Percentiles rank a stretch among this genome's conserved stretches.
phyloP scores from a whole-genome alignment of 352 stramenopile genomes.

The Thraustochytrium striatum region DNA sequence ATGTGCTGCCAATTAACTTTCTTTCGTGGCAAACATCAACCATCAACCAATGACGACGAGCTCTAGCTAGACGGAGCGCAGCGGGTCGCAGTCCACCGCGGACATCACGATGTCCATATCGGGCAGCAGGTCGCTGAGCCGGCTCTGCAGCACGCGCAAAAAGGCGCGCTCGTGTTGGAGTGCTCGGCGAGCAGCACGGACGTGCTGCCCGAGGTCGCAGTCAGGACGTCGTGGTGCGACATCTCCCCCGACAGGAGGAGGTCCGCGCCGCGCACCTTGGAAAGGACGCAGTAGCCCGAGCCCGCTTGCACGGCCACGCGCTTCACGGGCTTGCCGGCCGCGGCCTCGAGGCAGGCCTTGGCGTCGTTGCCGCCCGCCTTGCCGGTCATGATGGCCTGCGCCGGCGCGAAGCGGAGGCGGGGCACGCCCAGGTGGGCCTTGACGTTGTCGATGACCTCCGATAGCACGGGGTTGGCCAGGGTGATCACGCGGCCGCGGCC shows the following conservation, averaged over 20 bases:
- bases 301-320: constrained; percentile 48
- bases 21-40: too few relatives aligned
- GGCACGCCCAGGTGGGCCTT: constrained; percentile 47
- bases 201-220: not conserved
- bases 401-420: constrained; percentile 42
- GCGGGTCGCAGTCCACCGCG: too few relatives aligned
- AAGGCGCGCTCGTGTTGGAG: constrained; percentile 55
- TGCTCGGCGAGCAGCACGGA: constrained; percentile 53
- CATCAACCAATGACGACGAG: too few relatives aligned
- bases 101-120: too few relatives aligned
- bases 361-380: not conserved
- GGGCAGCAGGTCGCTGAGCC: too few relatives aligned
- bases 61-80: too few relatives aligned
- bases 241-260: constrained; percentile 51
- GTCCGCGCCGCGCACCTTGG: constrained; percentile 30
- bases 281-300: constrained; percentile 44
- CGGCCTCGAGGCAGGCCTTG: not conserved
- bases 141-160: constrained; percentile 15
- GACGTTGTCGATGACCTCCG: constrained; percentile 16
- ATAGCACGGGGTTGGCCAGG: not conserved
- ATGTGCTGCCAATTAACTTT: too few relatives aligned
- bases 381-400: not conserved
- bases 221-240: constrained; percentile 51
- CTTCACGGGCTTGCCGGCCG: not conserved
- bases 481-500: constrained; percentile 19